These are phyloP conservation scores for Hypoxylon sp. DNA, from an alignment of 2,329 filamentous ascomycete genomes.

Conservation along the genomic window DNA sequence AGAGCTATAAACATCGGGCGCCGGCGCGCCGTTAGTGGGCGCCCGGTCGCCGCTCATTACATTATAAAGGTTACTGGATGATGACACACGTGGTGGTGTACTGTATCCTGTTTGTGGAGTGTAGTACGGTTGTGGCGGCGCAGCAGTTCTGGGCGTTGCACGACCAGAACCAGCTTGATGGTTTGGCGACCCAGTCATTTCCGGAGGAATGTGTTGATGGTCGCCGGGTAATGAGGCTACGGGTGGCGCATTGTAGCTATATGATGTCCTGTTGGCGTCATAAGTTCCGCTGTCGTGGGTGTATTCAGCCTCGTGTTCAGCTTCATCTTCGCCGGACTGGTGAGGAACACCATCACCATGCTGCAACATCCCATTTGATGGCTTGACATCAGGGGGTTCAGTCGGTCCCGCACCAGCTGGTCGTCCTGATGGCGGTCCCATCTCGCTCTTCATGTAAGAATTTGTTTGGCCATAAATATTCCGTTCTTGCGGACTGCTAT, in stretches of 20 bases:
- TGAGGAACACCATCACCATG: slow-evolving; percentile 67
- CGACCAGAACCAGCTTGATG: slow-evolving; percentile 86
- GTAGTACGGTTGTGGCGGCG: slow-evolving; percentile 80
- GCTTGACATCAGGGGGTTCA: slow-evolving; percentile 73
- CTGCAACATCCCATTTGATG: slow-evolving; percentile 75
- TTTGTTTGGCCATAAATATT: slow-evolving; percentile 75
- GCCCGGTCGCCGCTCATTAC: slow-evolving; percentile 86
- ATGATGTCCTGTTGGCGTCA: slow-evolving; percentile 77
- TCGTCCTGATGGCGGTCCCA: slow-evolving; percentile 82
- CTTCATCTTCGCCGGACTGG: slow-evolving; percentile 71
- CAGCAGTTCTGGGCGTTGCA: slow-evolving; percentile 85
- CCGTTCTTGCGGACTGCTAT: slow-evolving; percentile 69
- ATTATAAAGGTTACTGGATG: slow-evolving; percentile 87
- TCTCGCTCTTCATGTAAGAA: slow-evolving; percentile 84
- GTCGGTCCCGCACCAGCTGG: slow-evolving; percentile 69
- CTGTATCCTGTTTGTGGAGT: slow-evolving; percentile 75
- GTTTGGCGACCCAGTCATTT: slow-evolving; percentile 83
- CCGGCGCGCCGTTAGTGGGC: slow-evolving; percentile 72
- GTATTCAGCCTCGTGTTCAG: slow-evolving; percentile 85
- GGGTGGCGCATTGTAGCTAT: slow-evolving; percentile 80
- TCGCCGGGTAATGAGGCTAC: slow-evolving; percentile 77
- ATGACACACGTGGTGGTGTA: slow-evolving; percentile 78
- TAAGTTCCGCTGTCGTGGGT: slow-evolving; percentile 85
- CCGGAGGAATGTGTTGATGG: slow-evolving; percentile 80
- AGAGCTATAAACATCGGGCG: slow-evolving; percentile 77